Conservation (phyloP, 768 basidiomycete species). For the Pleurotus eryngii region DNA sequence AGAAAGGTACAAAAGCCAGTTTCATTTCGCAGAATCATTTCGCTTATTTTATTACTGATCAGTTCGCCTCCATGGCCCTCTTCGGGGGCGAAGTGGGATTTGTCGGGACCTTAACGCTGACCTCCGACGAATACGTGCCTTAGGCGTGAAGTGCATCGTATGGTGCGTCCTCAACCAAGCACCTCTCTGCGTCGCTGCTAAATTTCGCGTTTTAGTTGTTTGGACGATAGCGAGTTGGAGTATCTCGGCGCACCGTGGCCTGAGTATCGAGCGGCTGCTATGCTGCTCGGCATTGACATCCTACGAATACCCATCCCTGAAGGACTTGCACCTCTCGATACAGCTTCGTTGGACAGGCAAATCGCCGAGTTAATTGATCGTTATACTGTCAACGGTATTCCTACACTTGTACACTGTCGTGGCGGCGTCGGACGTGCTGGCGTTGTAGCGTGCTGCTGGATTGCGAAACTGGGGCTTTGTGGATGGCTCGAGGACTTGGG, state of each 20-base stretch:
- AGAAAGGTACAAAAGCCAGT: conserved; percentile 59
- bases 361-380: conserved; percentile 60
- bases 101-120: conserved; percentile 81
- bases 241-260: conserved; percentile 86
- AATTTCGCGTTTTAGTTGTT: conserved; percentile 48
- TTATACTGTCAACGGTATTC: conserved; percentile 71
- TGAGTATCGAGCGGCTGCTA: conserved; percentile 65
- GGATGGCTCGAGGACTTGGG: conserved; percentile 47
- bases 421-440: conserved; percentile 95
- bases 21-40: not conserved
- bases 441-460: conserved; percentile 89
- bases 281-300: conserved; percentile 69
- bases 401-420: conserved; percentile 85
- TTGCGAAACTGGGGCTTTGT: conserved; percentile 87
- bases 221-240: conserved; percentile 80
- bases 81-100: conserved; percentile 76
- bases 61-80: conserved; percentile 74
- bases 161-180: conserved; percentile 47
- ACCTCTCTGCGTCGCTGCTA: not conserved
- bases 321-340: conserved; percentile 72
- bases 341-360: conserved; percentile 57
- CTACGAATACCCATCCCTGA: conserved; percentile 87
- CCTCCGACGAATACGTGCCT: conserved; percentile 66
- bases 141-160: conserved; percentile 78
- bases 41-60: not conserved